Evolutionary conservation across 352 stramenopile genomes (phyloP).

Genomic region (Globisporangium spinosum): DNA sequence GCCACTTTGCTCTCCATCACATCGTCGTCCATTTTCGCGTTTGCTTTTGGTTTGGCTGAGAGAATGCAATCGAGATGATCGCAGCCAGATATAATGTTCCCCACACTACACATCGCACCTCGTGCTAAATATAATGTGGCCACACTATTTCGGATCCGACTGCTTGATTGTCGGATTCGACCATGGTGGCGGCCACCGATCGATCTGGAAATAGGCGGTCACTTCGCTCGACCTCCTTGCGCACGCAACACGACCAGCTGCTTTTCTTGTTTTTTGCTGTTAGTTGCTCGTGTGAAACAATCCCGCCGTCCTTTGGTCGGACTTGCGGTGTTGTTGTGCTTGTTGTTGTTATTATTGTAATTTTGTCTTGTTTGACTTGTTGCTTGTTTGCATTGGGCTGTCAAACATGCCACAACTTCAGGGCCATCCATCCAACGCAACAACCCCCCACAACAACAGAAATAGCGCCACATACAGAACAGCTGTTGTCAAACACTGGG

Average conservation of each 20-base stretch:
- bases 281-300: neutral
- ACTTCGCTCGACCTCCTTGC: neutral
- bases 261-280: neutral
- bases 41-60: neutral
- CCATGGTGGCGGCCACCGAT: neutral
- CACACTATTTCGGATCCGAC: slow-evolving; percentile 1
- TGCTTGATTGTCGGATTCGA: neutral
- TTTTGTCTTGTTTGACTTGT: too few relatives aligned
- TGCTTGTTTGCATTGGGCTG: neutral
- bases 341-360: too few relatives aligned
- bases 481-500: neutral
- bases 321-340: neutral
- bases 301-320: neutral
- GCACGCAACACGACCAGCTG: neutral
- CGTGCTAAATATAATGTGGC: neutral
- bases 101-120: neutral
- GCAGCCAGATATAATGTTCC: neutral
- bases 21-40: neutral
- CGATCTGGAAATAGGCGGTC: too few relatives aligned
- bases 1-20: slow-evolving; percentile 2
- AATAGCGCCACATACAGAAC: too few relatives aligned
- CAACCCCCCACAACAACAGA: neutral
- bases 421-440: neutral
- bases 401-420: neutral
- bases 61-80: neutral